These are phyloP conservation scores for Zasmidium cellare DNA, from an alignment of 2,329 filamentous ascomycete species.

Conservation along the genomic window DNA sequence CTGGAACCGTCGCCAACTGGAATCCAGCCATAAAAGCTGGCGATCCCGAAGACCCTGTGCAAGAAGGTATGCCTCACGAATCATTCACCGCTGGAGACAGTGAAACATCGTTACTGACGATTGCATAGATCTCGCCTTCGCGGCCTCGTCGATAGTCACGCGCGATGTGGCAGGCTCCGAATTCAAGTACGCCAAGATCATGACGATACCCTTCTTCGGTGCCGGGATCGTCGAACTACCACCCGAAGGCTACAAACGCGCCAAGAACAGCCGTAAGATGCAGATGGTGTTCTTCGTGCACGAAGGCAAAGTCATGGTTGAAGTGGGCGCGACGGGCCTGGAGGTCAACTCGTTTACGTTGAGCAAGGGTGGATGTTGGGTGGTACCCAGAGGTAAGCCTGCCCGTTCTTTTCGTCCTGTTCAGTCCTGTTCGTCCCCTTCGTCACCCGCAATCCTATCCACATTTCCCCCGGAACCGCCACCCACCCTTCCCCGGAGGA, in stretches of 20 bases:
- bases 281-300: constrained; percentile 96
- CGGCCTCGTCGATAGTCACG: constrained; percentile 57
- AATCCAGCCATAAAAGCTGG: constrained; percentile 30
- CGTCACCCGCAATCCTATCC: background rate
- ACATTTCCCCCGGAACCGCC: constrained; percentile 10
- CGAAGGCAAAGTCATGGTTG: constrained; percentile 77
- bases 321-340: constrained; percentile 51
- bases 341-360: constrained; percentile 76
- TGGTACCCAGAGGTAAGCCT: constrained; percentile 85
- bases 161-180: constrained; percentile 62
- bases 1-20: constrained; percentile 64
- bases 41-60: constrained; percentile 40
- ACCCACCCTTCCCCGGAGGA: constrained; percentile 13
- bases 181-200: constrained; percentile 87
- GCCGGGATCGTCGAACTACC: constrained; percentile 88
- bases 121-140: constrained; percentile 59
- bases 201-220: constrained; percentile 82
- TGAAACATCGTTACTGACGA: constrained; percentile 14
- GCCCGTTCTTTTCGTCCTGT: constrained; percentile 17
- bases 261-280: constrained; percentile 93
- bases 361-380: constrained; percentile 84
- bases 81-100: background rate
- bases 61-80: constrained; percentile 38
- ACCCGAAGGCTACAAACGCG: constrained; percentile 76
- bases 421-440: constrained; percentile 5